Percentiles rank a stretch among this genome's conserved stretches.
Evolutionary conservation across 176 grass and related monocot genomes (phyloP).

Genomic region (Chrysopogon serrulatus): DNA sequence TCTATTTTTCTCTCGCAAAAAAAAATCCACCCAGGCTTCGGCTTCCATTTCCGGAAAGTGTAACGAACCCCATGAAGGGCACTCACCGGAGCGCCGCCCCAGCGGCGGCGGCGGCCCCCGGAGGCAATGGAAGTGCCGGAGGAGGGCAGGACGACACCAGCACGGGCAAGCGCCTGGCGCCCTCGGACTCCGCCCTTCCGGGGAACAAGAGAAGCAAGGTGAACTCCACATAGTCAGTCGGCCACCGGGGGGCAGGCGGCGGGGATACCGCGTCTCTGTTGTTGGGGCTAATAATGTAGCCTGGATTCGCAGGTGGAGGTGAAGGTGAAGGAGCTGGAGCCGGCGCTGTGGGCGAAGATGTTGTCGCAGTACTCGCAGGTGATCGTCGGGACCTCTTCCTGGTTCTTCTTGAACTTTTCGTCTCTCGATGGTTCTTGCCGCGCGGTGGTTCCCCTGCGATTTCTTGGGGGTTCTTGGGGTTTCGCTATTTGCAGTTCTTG

Average conservation of each 20-base stretch:
- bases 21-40: no score
- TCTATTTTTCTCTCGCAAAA: no score
- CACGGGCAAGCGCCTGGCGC: background rate
- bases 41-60: background rate
- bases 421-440: background rate
- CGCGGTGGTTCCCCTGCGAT: background rate
- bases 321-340: background rate
- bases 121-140: background rate
- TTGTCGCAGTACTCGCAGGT: slow-evolving; percentile 53
- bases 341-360: slow-evolving; percentile 59
- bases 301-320: background rate
- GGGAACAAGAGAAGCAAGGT: no score
- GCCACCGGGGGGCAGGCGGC: no score
- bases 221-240: no score
- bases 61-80: background rate
- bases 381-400: background rate
- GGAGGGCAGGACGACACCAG: background rate
- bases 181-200: background rate
- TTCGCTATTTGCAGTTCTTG: background rate
- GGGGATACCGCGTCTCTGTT: background rate
- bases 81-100: background rate
- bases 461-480: slow-evolving; percentile 4
- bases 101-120: background rate
- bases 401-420: background rate
- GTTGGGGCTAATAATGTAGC: background rate